Evolutionary conservation across 441 rosid genomes (phyloP).

Genomic region (Populus hybrid): DNA sequence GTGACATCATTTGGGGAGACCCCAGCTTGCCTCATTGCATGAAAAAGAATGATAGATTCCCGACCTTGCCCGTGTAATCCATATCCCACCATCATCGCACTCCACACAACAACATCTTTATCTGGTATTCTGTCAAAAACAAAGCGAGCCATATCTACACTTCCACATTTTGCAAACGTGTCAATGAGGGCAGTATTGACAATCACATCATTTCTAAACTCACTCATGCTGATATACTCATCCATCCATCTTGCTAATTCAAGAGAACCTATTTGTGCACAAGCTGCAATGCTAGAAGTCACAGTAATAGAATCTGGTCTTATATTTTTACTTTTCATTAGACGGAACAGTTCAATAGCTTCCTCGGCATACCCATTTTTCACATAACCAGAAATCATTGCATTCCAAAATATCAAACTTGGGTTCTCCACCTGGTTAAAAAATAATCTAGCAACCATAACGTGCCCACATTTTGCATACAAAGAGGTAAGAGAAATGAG

Average conservation of each 20-base stretch:
- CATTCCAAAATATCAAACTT: conserved; percentile 65
- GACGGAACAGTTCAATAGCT: conserved; percentile 55
- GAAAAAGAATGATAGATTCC: conserved; percentile 64
- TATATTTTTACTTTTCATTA: conserved; percentile 42
- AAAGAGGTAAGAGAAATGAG: conserved; percentile 67
- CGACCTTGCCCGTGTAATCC: conserved; percentile 63
- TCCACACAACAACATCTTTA: conserved; percentile 79
- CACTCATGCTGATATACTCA: conserved; percentile 37
- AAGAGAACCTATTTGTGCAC: conserved; percentile 67
- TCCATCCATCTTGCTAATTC: conserved; percentile 69
- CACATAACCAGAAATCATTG: conserved; percentile 80
- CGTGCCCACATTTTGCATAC: conserved; percentile 76
- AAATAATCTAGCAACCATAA: conserved; percentile 44
- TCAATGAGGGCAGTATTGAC: conserved; percentile 61
- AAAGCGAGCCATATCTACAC: conserved; percentile 45
- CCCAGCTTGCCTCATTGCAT: conserved; percentile 44
- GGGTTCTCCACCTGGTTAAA: conserved; percentile 59
- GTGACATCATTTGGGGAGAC: conserved; percentile 72
- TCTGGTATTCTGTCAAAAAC: conserved; percentile 53
- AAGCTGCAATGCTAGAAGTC: conserved; percentile 59
- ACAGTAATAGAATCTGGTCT: conserved; percentile 54
- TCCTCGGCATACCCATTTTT: conserved; percentile 68
- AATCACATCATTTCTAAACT: conserved; percentile 40
- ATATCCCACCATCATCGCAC: conserved; percentile 79
- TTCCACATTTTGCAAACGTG: conserved; percentile 83